A percentile compares a stretch with the other conserved stretches of the same genome.
phyloP scores from a whole-genome alignment of 148 eudicot genomes.

The Tetragonia tetragonoides region DNA sequence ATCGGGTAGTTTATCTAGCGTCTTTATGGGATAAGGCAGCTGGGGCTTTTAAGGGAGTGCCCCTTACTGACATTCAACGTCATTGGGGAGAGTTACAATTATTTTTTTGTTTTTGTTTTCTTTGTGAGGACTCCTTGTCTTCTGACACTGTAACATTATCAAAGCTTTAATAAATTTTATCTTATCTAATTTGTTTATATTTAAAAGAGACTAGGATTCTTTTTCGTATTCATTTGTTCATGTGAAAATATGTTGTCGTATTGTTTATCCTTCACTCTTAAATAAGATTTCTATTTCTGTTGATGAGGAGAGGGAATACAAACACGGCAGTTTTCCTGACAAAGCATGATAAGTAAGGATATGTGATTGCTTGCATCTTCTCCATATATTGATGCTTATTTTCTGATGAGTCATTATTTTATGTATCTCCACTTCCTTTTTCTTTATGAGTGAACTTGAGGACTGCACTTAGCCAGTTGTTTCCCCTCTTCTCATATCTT shows the following conservation, averaged over 20 bases:
- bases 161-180: too few species aligned
- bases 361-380: background rate
- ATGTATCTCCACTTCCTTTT: background rate
- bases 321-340: background rate
- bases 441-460: background rate
- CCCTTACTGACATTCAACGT: too few species aligned
- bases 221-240: background rate
- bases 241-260: background rate
- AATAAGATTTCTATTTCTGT: background rate
- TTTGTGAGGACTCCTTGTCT: too few species aligned
- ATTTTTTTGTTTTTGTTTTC: too few species aligned
- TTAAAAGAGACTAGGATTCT: background rate
- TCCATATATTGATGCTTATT: background rate
- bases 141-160: too few species aligned
- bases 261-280: background rate
- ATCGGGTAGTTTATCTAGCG: too few species aligned
- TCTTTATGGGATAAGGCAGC: too few species aligned
- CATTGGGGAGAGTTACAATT: too few species aligned
- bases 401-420: background rate
- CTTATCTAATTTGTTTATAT: too few species aligned
- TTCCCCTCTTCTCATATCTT: background rate
- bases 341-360: background rate
- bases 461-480: background rate
- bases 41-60: too few species aligned
- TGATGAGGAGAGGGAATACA: too few species aligned